Evolutionary conservation across 2,329 filamentous ascomycete genomes (phyloP).

Genomic region (Bipolaris victoriae): DNA sequence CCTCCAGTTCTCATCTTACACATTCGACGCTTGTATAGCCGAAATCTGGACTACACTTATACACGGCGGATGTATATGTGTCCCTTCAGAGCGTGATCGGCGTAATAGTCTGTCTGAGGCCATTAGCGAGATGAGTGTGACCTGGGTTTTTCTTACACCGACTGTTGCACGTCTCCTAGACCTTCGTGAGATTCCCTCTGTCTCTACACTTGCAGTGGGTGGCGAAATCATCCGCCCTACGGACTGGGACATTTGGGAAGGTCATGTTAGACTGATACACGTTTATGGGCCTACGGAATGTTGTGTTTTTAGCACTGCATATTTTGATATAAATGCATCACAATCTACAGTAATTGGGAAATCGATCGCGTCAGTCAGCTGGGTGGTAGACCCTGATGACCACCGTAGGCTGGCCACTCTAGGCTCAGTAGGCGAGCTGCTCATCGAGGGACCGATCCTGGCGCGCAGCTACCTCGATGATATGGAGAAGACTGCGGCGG

Average conservation of each 20-base stretch:
- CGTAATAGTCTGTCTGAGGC: slow-evolving; percentile 53
- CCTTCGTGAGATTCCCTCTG: slow-evolving; percentile 9
- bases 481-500: slow-evolving; percentile 19
- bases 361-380: slow-evolving; percentile 16
- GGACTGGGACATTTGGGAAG: slow-evolving; percentile 7
- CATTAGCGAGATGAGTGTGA: no score
- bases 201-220: slow-evolving; percentile 6
- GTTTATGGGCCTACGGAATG: slow-evolving; percentile 14
- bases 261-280: slow-evolving; percentile 15
- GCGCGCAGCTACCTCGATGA: slow-evolving; percentile 33
- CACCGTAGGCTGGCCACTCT: slow-evolving; percentile 24
- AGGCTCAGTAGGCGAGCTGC: slow-evolving; percentile 30
- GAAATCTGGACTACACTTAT: slow-evolving; percentile 63
- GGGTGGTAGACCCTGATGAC: slow-evolving; percentile 34
- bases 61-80: slow-evolving; percentile 42
- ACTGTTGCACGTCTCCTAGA: slow-evolving; percentile 17
- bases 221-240: slow-evolving; percentile 4
- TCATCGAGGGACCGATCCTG: slow-evolving; percentile 31
- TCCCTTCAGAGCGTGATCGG: slow-evolving; percentile 59
- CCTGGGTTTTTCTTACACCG: no score
- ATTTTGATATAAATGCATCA: neutral
- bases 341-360: slow-evolving; percentile 16
- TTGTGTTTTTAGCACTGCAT: neutral
- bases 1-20: slow-evolving; percentile 63
- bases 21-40: slow-evolving; percentile 62